Evolutionary conservation across 768 basidiomycete genomes (phyloP), one percentile per base, ranked within the genome.

Genomic region (Candolleomyces aberdarensis): DNA sequence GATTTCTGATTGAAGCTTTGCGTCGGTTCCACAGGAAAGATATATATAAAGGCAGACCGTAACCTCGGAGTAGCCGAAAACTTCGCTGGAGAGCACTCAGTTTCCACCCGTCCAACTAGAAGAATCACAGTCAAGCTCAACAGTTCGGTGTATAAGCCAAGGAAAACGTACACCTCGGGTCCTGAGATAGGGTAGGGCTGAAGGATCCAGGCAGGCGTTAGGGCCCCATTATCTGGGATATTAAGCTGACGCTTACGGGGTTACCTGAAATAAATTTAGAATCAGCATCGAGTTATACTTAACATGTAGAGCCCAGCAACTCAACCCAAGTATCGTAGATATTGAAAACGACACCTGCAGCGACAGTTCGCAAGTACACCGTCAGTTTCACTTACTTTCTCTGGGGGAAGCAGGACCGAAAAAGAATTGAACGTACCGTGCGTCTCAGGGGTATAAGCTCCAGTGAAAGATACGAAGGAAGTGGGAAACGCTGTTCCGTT

Each of bases 381-480:
- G 36, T 36, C 6, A 36, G 5, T 36, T 11, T 36, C 36, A 36
- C 36, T 36, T 11, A 5, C 9, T 52, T 52, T 22, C 15, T 26
- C 15, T 17, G 29, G n/a, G 5, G 5, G 51, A 17, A 7, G 51
- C 15, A 4, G 4, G 1, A n/a, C 15, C 11, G 14, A 10, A 6
- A 10, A 39, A 36, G 20, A n/a, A 26, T 17, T 4, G 17, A 4
- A 50, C 52, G 20, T 32, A 55, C 51, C 59, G 20, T 47, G 54
- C 0, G 53, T 56, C 32, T 61, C 53, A 14, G 53, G 44, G 22
- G 70, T 76, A 62, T 80, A 80, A 9, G 78, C 76, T 31, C 80
- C 78, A 31, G 81, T 81, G 76, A 82, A 83, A 3, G 81, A 76
- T n/a, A 82, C 80, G 32, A 82, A 77, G 0, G 75, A 75, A 1